Conservation (phyloP, 2,329 filamentous ascomycete species). For the Talaromyces sp. region DNA sequence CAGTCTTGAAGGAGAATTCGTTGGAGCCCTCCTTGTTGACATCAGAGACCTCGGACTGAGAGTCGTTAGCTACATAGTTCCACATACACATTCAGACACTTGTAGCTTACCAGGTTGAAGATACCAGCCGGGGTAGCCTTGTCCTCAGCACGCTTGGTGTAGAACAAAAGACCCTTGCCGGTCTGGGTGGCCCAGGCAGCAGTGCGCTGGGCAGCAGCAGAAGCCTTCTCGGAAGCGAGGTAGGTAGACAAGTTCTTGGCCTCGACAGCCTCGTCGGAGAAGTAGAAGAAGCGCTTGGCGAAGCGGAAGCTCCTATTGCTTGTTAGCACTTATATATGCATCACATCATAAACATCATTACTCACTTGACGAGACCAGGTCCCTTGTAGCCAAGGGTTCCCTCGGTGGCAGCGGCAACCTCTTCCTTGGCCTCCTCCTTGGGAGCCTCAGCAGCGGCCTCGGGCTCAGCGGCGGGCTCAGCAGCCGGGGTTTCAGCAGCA, state of each 20-base stretch:
- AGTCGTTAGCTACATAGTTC: neutral
- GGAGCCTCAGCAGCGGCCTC: constrained; percentile 28
- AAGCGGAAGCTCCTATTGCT: constrained; percentile 72
- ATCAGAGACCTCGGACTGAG: constrained; percentile 62
- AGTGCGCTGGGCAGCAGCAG: constrained; percentile 67
- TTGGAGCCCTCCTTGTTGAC: constrained; percentile 68
- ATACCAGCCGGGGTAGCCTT: constrained; percentile 77
- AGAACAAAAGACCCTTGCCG: constrained; percentile 91
- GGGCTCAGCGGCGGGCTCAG: constrained; percentile 26
- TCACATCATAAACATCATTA: neutral
- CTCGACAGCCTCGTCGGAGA: constrained; percentile 68
- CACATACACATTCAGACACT: neutral
- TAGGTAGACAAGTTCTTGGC: constrained; percentile 70
- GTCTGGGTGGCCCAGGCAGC: constrained; percentile 89
- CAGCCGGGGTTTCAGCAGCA: constrained; percentile 33
- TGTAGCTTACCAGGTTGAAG: constrained; percentile 67
- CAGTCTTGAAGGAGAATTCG: constrained; percentile 82
- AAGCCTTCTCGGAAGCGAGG: constrained; percentile 82
- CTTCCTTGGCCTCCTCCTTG: constrained; percentile 31
- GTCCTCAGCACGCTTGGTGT: constrained; percentile 76
- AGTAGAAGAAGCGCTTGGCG: constrained; percentile 91
- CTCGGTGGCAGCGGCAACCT: constrained; percentile 70
- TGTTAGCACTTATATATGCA: constrained; percentile 2
- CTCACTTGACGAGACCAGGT: constrained; percentile 85
- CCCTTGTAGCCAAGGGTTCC: constrained; percentile 87